phyloP scores from a whole-genome alignment of 23 red algal genomes.

The Gracilaria vermiculophylla region DNA sequence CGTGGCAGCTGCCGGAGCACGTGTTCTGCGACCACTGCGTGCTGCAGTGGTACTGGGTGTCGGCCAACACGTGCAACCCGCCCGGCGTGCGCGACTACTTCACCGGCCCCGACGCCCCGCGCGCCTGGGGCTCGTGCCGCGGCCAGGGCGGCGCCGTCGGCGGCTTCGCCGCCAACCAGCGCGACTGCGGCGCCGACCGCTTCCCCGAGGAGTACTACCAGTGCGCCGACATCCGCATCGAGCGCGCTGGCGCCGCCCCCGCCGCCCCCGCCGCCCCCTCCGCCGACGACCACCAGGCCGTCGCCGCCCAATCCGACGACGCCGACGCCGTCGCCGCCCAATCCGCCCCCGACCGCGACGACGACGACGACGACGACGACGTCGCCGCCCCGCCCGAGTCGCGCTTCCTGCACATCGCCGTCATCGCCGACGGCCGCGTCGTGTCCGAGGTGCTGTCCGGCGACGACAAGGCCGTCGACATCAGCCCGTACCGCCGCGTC shows the following conservation, averaged over 20 bases:
- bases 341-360: background rate
- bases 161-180: slow-evolving; percentile 2
- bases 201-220: slow-evolving; percentile 57
- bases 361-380: background rate
- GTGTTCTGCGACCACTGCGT: slow-evolving; percentile 67
- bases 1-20: slow-evolving; percentile 21
- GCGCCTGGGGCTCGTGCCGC: slow-evolving; percentile 22
- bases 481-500: background rate
- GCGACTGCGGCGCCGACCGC: background rate
- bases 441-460: background rate
- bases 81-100: slow-evolving; percentile 57
- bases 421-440: background rate
- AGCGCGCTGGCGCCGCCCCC: background rate
- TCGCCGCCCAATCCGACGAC: background rate
- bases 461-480: background rate
- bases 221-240: slow-evolving; percentile 56
- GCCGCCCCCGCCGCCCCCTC: background rate
- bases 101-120: slow-evolving; percentile 16
- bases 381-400: background rate
- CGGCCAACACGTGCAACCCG: slow-evolving; percentile 63
- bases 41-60: slow-evolving; percentile 68
- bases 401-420: background rate
- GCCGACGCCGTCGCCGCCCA: background rate
- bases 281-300: background rate
- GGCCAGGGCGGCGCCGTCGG: slow-evolving; percentile 38